Evolutionary conservation across 2,329 filamentous ascomycete genomes (phyloP), one percentile per base, ranked within the genome.

Genomic region (Nigrospora oryzae): DNA sequence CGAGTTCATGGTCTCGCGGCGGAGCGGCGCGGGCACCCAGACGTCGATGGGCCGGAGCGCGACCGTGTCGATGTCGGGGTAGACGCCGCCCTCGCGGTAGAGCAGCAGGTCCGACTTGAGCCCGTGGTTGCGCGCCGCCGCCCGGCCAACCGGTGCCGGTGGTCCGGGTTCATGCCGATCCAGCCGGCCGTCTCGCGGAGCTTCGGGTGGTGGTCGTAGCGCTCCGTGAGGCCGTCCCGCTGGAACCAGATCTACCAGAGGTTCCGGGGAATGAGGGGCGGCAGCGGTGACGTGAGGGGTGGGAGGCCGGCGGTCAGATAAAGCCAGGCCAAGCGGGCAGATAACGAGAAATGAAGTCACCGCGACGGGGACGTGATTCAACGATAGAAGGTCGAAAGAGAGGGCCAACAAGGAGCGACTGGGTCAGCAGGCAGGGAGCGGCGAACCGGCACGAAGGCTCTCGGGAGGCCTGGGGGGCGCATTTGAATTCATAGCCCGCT

Each of bases 41-140:
- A 69, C 62, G 32, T 56, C 52, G 32, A 67, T 54, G 11, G 65
- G 62, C 55, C 61, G 62, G 28, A 69, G 55, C 31, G 64, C 65
- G 54, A 67, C 64, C 39, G 68, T 67, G 46, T 70, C 67, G 40
- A 68, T 69, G 38, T 70, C 66, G 44, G 66, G 64, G 46, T 69
- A 70, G 2, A 78, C 59, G 28, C 76, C 79, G 17, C 80, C 80
- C 55, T 83, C 79, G 5, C 77, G 74, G 54, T 82, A 83, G 73
- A 84, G 80, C 53, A 84, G 66, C 46, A 85, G 64, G 57, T 84
- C 81, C 11, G 60, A 62, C 42, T 57, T 60, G 44, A 60, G 52
- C 15, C 57, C 61, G 5, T 56, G 56, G 37, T 58, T 59, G 4
- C 46, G n/a, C n/a, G n/a, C n/a, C n/a, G n/a, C n/a, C 50, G 42